A percentile compares a stretch with the other conserved stretches of the same genome.
Evolutionary conservation across 2,329 filamentous ascomycete species (phyloP).

Genomic region (Beauveria varroae): DNA sequence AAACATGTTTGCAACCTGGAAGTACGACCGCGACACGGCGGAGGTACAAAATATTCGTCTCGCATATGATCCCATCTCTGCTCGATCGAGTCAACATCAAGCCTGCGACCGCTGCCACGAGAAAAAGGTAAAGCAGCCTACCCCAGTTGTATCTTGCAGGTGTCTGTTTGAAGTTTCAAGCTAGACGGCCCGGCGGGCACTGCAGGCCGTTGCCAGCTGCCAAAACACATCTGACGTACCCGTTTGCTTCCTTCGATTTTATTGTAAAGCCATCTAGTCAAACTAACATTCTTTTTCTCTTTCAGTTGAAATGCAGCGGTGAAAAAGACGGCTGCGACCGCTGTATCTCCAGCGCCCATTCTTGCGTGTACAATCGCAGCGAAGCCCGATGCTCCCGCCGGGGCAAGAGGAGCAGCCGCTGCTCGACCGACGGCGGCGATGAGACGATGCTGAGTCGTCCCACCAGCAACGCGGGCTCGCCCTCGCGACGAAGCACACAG

Average conservation of each 20-base stretch:
- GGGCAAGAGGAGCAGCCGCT: constrained; percentile 19
- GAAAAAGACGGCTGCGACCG: constrained; percentile 30
- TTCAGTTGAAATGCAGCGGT: constrained; percentile 30
- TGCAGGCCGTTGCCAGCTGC: neutral
- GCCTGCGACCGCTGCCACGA: constrained; percentile 32
- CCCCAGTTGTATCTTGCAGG: neutral
- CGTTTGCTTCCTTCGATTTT: neutral
- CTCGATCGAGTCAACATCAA: constrained; percentile 30
- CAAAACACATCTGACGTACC: neutral
- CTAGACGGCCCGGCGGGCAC: neutral
- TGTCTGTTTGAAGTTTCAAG: neutral
- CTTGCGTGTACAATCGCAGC: constrained; percentile 29
- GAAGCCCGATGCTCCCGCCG: constrained; percentile 25
- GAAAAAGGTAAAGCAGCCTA: constrained; percentile 26
- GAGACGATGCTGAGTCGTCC: constrained; percentile 5
- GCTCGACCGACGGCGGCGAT: constrained; percentile 15
- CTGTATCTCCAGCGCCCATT: constrained; percentile 22
- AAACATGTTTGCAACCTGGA: constrained; percentile 31
- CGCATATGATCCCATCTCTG: constrained; percentile 29
- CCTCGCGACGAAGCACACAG: constrained; percentile 4
- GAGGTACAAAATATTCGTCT: constrained; percentile 30
- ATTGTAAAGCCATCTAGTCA: neutral
- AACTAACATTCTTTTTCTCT: neutral
- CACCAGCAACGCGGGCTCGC: constrained; percentile 7
- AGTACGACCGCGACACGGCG: constrained; percentile 30